Percentiles rank a stretch among this genome's conserved stretches.
These are phyloP conservation scores for Cryphonectria carpinicola DNA, from an alignment of 2,329 filamentous ascomycete genomes.

Conservation along the genomic window DNA sequence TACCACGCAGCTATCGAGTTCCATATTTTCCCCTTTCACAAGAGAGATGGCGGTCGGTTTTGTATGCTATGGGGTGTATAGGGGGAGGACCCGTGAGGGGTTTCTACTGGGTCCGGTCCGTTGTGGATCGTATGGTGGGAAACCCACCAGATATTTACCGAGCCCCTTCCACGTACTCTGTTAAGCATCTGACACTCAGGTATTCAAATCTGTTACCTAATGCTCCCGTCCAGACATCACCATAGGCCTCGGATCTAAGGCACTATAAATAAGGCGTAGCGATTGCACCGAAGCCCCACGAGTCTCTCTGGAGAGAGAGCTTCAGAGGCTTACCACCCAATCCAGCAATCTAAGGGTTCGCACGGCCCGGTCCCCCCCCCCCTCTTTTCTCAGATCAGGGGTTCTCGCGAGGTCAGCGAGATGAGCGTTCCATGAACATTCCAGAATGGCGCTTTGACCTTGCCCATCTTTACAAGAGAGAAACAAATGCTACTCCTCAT, in stretches of 20 bases:
- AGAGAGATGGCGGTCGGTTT: conserved; percentile 1
- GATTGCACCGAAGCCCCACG: background rate
- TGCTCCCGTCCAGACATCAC: background rate
- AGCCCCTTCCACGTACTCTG: conserved; percentile 4
- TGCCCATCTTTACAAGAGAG: background rate
- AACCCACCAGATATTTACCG: background rate
- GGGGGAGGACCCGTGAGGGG: background rate
- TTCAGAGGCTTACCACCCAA: background rate
- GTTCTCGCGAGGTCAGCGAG: background rate
- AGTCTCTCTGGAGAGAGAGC: background rate
- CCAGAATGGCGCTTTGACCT: background rate
- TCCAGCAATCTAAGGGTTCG: background rate
- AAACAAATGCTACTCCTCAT: background rate
- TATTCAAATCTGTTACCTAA: background rate
- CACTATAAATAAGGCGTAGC: background rate
- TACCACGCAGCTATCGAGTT: background rate
- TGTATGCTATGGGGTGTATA: conserved; percentile 3
- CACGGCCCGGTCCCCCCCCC: background rate
- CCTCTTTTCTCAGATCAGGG: background rate
- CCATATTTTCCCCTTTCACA: conserved; percentile 10
- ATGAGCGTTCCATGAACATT: background rate
- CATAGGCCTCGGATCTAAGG: background rate
- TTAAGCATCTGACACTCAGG: background rate
- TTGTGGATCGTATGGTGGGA: background rate
- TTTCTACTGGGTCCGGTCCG: conserved; percentile 1